These are phyloP conservation scores for Penicillium digitatum DNA, from an alignment of 2,329 filamentous ascomycete genomes.

Conservation along the genomic window DNA sequence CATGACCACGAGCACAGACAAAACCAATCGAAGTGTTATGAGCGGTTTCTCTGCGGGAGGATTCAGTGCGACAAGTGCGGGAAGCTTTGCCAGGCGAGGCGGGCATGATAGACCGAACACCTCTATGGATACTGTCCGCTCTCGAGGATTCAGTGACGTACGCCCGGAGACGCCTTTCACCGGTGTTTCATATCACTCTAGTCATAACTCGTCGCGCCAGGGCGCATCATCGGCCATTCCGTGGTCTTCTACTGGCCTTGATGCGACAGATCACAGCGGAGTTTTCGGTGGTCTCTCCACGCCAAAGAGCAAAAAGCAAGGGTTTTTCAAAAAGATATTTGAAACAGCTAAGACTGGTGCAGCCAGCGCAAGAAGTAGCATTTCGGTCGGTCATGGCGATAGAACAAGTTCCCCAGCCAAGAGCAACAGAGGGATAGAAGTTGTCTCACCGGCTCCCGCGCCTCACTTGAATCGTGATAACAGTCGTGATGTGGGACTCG, in stretches of 20 bases:
- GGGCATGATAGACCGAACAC: constrained; percentile 44
- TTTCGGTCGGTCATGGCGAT: constrained; percentile 56
- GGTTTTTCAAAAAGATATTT: constrained; percentile 93
- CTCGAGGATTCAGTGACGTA: constrained; percentile 39
- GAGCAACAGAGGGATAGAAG: constrained; percentile 42
- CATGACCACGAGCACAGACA: constrained; percentile 66
- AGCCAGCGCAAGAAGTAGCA: constrained; percentile 80
- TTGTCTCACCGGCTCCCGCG: constrained; percentile 41
- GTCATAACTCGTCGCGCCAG: constrained; percentile 62
- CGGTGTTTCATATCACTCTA: constrained; percentile 85
- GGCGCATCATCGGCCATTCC: constrained; percentile 63
- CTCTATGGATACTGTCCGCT: constrained; percentile 39
- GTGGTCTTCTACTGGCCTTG: constrained; percentile 45
- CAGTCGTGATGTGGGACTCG: constrained; percentile 67
- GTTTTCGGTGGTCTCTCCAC: constrained; percentile 72
- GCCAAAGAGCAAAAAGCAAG: constrained; percentile 76
- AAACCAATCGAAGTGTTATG: constrained; percentile 84
- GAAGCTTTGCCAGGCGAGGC: constrained; percentile 74
- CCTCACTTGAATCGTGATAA: constrained; percentile 45
- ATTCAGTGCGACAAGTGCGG: constrained; percentile 92
- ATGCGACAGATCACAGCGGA: constrained; percentile 60
- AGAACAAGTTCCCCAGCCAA: constrained; percentile 49
- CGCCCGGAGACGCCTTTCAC: constrained; percentile 59
- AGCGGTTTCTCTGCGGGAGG: constrained; percentile 85
- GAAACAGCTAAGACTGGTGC: constrained; percentile 92